Percentiles rank a stretch among this genome's conserved stretches.
These are phyloP conservation scores for Poa pratensis DNA, from an alignment of 176 grass and related monocot species.

Conservation along the genomic window DNA sequence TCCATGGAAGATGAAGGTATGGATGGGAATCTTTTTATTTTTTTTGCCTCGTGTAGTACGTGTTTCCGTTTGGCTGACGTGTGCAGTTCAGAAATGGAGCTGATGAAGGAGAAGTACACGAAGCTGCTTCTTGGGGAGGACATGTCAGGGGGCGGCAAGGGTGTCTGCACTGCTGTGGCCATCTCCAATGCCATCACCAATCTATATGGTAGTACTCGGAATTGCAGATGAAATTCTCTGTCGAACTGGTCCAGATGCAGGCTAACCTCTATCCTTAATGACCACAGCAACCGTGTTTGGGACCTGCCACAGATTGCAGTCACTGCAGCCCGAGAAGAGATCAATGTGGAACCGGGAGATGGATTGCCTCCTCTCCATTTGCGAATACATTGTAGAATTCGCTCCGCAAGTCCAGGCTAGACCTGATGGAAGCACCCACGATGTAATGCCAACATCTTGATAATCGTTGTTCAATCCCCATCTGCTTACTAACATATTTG, in stretches of 20 bases:
- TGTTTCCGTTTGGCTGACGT: constrained; percentile 28
- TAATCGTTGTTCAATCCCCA: neutral
- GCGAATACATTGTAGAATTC: constrained; percentile 88
- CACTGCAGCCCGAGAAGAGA: constrained; percentile 75
- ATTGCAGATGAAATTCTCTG: neutral
- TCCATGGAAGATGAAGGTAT: constrained; percentile 48
- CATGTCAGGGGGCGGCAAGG: constrained; percentile 92
- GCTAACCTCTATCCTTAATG: constrained; percentile 4
- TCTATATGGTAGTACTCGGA: constrained; percentile 62
- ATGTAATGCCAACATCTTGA: constrained; percentile 56
- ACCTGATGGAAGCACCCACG: constrained; percentile 76
- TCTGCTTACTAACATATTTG: constrained; percentile 26
- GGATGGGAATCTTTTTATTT: neutral
- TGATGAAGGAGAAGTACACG: constrained; percentile 95
- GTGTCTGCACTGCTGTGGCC: constrained; percentile 82
- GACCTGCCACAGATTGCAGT: constrained; percentile 71
- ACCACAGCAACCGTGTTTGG: constrained; percentile 88
- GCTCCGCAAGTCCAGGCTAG: constrained; percentile 69
- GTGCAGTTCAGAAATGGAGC: constrained; percentile 72
- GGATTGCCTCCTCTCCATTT: constrained; percentile 93
- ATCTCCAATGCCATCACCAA: constrained; percentile 98
- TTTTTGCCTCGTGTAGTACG: neutral
- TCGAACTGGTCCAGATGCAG: constrained; percentile 12
- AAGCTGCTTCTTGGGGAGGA: constrained; percentile 94
- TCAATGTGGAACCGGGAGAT: constrained; percentile 97